Evolutionary conservation across 164 flowering plant genomes (phyloP).

Genomic region (Houttuynia cordata): DNA sequence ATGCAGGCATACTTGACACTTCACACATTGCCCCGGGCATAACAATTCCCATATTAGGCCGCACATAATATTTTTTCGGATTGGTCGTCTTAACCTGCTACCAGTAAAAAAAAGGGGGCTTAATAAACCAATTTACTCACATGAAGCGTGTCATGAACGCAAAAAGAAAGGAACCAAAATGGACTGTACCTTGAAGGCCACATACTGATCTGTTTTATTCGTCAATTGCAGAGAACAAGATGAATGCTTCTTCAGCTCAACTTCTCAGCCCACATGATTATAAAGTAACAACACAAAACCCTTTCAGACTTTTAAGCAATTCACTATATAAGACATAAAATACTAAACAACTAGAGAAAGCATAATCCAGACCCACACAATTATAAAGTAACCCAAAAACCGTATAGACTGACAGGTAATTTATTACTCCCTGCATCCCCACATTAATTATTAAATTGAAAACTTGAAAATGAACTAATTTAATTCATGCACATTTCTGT

Average conservation of each 20-base stretch:
- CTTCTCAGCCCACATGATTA: slow-evolving; percentile 16
- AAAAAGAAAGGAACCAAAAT: background rate
- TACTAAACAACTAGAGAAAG: background rate
- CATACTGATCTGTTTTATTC: slow-evolving; percentile 63
- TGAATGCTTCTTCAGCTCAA: slow-evolving; percentile 83
- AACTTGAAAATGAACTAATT: no score
- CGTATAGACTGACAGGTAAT: no score
- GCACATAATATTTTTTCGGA: slow-evolving; percentile 83
- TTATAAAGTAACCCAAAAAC: no score
- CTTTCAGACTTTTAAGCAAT: background rate
- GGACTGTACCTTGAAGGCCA: slow-evolving; percentile 68
- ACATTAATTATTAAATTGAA: no score
- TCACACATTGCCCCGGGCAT: slow-evolving; percentile 48
- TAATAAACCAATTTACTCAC: background rate
- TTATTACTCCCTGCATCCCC: no score
- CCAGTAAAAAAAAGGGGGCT: background rate
- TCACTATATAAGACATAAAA: background rate
- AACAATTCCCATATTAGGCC: slow-evolving; percentile 71
- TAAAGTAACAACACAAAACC: background rate
- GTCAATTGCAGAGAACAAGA: slow-evolving; percentile 70
- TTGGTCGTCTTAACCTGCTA: slow-evolving; percentile 85
- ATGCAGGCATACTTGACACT: slow-evolving; percentile 44
- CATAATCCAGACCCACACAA: background rate
- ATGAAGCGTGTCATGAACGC: background rate
- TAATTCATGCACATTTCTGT: no score